Percentiles rank a stretch among this genome's conserved stretches.
Conservation (phyloP, 2,329 filamentous ascomycete species). For the Trichoderma oligosporum region DNA sequence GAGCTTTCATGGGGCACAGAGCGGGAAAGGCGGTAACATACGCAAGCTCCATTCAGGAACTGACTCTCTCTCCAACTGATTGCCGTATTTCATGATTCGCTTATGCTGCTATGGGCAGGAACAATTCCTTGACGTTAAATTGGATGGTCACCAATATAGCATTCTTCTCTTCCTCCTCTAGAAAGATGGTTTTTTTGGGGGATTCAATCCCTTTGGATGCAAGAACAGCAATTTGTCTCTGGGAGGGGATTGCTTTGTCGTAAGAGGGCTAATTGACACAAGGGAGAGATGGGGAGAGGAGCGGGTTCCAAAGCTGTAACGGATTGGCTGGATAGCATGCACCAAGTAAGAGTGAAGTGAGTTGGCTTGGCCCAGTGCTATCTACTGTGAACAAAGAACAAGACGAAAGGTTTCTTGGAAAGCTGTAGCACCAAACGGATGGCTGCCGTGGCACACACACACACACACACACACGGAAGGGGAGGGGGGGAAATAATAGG, state of each 20-base stretch:
- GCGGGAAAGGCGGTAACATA: conserved; percentile 38
- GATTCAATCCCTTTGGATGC: no score
- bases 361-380: background rate
- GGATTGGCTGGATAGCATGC: background rate
- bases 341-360: background rate
- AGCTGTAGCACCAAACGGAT: background rate
- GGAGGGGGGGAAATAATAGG: background rate
- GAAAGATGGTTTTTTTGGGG: background rate
- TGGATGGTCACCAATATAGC: background rate
- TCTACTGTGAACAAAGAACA: background rate
- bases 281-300: background rate
- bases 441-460: background rate
- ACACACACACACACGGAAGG: no score
- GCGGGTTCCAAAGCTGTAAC: background rate
- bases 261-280: background rate
- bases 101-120: background rate
- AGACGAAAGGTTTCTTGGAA: background rate
- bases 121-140: background rate
- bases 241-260: background rate
- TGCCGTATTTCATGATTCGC: conserved; percentile 40
- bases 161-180: background rate
- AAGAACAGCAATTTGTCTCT: background rate
- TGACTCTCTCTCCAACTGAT: conserved; percentile 66
- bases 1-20: conserved; percentile 20
- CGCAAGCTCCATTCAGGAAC: conserved; percentile 79